A percentile compares a stretch with the other conserved stretches of the same genome.
Evolutionary conservation across 1,284 basidiomycete species (phyloP).

Genomic region (Grifola frondosa): DNA sequence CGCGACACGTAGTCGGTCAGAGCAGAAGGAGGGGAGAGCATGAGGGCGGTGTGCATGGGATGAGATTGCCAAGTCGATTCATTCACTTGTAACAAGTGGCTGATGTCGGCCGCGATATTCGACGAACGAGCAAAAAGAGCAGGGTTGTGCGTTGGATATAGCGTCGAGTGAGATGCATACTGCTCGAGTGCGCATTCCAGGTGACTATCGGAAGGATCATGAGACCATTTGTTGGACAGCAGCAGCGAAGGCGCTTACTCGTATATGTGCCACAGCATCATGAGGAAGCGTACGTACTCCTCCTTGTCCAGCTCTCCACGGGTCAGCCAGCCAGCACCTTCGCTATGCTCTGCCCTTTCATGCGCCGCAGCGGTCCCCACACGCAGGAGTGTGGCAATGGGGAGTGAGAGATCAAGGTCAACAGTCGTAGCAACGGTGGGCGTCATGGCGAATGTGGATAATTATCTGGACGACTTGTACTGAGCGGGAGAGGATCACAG

Average conservation of each 20-base stretch:
- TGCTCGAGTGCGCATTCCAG: conserved; percentile 66
- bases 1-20: conserved; percentile 55
- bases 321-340: conserved; percentile 59
- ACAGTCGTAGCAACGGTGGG: conserved; percentile 31
- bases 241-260: conserved; percentile 47
- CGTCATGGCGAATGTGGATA: conserved; percentile 17
- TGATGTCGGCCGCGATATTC: conserved; percentile 65
- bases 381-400: conserved; percentile 50
- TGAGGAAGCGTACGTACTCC: conserved; percentile 71
- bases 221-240: neutral
- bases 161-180: conserved; percentile 59
- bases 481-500: conserved; percentile 4
- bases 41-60: conserved; percentile 48
- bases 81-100: conserved; percentile 57
- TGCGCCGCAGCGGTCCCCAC: conserved; percentile 62
- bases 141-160: conserved; percentile 74
- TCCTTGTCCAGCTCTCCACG: conserved; percentile 60
- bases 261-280: conserved; percentile 80
- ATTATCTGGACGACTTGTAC: conserved; percentile 6
- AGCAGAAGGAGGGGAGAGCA: conserved; percentile 46
- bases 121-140: conserved; percentile 61
- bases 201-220: conserved; percentile 29
- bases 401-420: conserved; percentile 41
- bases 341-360: conserved; percentile 58
- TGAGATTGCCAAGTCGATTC: conserved; percentile 55